These are phyloP conservation scores for Fraxinus greggii DNA, from an alignment of 305 asterid genomes.

Conservation along the genomic window DNA sequence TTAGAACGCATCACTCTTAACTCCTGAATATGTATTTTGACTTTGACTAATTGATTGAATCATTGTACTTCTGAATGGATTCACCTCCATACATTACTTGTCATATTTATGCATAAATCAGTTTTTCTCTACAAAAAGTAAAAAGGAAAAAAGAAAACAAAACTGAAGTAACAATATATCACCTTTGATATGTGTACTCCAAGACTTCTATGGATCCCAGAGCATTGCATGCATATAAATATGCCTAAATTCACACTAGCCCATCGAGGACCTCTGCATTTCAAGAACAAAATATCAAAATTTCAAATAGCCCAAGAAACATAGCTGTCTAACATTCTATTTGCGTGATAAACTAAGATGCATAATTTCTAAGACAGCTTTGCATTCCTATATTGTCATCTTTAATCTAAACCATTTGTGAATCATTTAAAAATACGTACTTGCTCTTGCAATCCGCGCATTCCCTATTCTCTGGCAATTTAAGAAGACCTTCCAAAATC, in stretches of 20 bases:
- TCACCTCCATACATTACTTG: neutral
- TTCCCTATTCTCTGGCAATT: constrained; percentile 96
- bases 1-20: neutral
- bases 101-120: neutral
- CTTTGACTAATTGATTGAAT: neutral
- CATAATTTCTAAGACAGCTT: constrained; percentile 6
- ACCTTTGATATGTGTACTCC: constrained; percentile 99
- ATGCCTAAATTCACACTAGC: constrained; percentile 99
- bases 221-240: constrained; percentile 98
- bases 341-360: constrained; percentile 2
- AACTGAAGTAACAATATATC: constrained; percentile 17
- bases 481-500: constrained; percentile 97
- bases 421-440: constrained; percentile 46
- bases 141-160: neutral
- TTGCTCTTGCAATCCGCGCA: constrained; percentile 99
- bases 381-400: neutral
- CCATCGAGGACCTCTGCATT: constrained; percentile 98
- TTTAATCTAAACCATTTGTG: constrained; percentile 7
- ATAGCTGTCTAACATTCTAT: neutral
- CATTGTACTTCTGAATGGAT: constrained; percentile 5
- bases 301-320: neutral
- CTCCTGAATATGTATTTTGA: neutral
- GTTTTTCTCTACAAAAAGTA: neutral
- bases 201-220: constrained; percentile 99
- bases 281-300: constrained; percentile 5